Evolutionary conservation across 257 asterid species (phyloP).

Genomic region (Linderniella brevidens): DNA sequence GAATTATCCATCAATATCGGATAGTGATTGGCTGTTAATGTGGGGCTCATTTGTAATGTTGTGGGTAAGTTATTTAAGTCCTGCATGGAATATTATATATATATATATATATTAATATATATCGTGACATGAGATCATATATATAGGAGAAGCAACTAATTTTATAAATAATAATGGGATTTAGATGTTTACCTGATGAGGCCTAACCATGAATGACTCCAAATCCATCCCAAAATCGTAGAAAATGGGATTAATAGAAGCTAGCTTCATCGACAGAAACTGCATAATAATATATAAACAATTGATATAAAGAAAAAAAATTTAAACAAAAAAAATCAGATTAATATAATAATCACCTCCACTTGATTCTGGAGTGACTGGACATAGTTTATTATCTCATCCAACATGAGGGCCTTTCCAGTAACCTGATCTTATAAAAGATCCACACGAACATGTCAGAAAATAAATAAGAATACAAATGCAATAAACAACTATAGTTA

Average conservation of each 20-base stretch:
- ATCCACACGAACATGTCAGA: background rate
- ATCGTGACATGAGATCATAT: no score
- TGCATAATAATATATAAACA: slow-evolving; percentile 13
- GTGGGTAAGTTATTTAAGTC: no score
- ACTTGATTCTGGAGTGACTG: slow-evolving; percentile 84
- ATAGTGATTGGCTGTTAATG: no score
- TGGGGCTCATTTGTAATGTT: no score
- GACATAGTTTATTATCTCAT: slow-evolving; percentile 81
- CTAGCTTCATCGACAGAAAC: slow-evolving; percentile 89
- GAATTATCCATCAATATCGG: no score
- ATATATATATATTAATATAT: no score
- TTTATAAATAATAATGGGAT: no score
- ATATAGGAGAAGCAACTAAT: no score
- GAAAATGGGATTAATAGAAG: slow-evolving; percentile 47
- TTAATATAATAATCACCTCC: slow-evolving; percentile 29
- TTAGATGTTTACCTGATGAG: slow-evolving; percentile 36
- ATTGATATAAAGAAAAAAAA: background rate
- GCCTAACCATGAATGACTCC: slow-evolving; percentile 38
- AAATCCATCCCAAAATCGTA: slow-evolving; percentile 65
- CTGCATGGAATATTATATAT: no score
- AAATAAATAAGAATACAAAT: background rate
- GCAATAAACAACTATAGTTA: background rate
- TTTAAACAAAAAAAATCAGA: background rate
- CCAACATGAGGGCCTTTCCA: slow-evolving; percentile 96
- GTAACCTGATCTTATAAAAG: slow-evolving; percentile 52